phyloP scores from a whole-genome alignment of 208 protist species.

The Crithidia thermophila region DNA sequence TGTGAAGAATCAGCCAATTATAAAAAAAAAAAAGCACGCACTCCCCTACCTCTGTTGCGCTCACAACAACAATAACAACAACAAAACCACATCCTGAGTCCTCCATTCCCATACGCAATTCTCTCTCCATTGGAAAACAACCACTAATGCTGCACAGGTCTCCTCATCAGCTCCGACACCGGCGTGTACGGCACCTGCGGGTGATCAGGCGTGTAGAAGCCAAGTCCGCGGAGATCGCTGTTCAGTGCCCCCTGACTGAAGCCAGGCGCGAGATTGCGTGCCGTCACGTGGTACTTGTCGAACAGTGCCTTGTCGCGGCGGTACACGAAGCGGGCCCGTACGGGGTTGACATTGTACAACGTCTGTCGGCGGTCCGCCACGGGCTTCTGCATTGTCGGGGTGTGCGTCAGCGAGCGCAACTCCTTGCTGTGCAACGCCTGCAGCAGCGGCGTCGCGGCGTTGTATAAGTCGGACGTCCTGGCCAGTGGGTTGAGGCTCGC shows the following conservation, averaged over 20 bases:
- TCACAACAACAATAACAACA: no score
- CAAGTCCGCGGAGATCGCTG: constrained; percentile 80
- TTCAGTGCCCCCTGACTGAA: constrained; percentile 79
- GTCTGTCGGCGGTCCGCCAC: constrained; percentile 62
- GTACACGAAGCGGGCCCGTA: constrained; percentile 78
- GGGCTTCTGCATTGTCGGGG: constrained; percentile 38
- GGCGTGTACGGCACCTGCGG: constrained; percentile 73
- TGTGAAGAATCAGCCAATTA: no score
- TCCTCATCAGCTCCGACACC: constrained; percentile 5
- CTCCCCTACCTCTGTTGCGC: no score
- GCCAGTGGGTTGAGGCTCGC: constrained; percentile 56
- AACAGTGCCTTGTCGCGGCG: constrained; percentile 87
- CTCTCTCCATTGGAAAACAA: neutral
- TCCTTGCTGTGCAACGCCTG: constrained; percentile 66
- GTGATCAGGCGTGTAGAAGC: constrained; percentile 88
- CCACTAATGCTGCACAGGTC: neutral
- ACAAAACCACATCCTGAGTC: no score
- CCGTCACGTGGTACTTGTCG: constrained; percentile 85
- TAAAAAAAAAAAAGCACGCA: no score
- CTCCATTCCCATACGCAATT: neutral
- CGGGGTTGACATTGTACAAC: constrained; percentile 70
- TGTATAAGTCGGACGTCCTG: constrained; percentile 52
- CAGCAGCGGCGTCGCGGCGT: constrained; percentile 60
- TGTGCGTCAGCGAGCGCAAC: constrained; percentile 64
- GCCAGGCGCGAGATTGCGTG: constrained; percentile 78